phyloP scores from a whole-genome alignment of 768 basidiomycete genomes.

The Serendipita indica region DNA sequence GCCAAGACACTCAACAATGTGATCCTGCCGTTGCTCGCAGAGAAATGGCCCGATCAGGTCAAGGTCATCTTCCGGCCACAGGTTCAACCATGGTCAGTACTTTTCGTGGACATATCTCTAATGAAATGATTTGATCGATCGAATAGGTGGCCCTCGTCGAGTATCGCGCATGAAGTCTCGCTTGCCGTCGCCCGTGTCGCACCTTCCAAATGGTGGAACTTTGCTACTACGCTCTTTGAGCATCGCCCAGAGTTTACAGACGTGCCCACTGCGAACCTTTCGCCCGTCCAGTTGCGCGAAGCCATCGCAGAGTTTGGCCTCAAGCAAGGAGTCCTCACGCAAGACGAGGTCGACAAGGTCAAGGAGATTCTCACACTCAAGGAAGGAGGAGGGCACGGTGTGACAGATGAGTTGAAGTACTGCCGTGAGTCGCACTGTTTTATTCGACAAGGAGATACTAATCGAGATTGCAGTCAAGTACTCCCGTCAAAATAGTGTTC shows the following conservation, averaged over 20 bases:
- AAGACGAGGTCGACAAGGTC: slow-evolving; percentile 37
- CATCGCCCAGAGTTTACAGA: slow-evolving; percentile 65
- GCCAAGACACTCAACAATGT: slow-evolving; percentile 42
- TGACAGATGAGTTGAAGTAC: slow-evolving; percentile 80
- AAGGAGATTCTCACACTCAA: slow-evolving; percentile 49
- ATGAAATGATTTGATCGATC: slow-evolving; percentile 3
- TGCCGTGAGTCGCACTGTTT: slow-evolving; percentile 29
- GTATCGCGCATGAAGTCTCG: slow-evolving; percentile 64
- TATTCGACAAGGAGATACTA: background rate
- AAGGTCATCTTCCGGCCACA: slow-evolving; percentile 30
- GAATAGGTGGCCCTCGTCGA: slow-evolving; percentile 59
- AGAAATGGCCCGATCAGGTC: slow-evolving; percentile 47
- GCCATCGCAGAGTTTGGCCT: slow-evolving; percentile 41
- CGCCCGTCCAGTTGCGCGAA: slow-evolving; percentile 57
- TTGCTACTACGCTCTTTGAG: slow-evolving; percentile 56
- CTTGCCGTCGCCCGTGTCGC: slow-evolving; percentile 55
- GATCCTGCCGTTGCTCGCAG: slow-evolving; percentile 41
- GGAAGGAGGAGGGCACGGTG: slow-evolving; percentile 44
- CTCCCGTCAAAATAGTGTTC: slow-evolving; percentile 79
- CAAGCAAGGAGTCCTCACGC: slow-evolving; percentile 38
- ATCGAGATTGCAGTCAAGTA: slow-evolving; percentile 52
- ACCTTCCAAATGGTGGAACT: slow-evolving; percentile 69
- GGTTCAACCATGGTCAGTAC: slow-evolving; percentile 20
- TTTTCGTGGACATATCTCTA: background rate
- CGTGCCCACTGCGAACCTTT: slow-evolving; percentile 48